phyloP scores from a whole-genome alignment of 768 basidiomycete genomes.

The Crepidotus variabilis region DNA sequence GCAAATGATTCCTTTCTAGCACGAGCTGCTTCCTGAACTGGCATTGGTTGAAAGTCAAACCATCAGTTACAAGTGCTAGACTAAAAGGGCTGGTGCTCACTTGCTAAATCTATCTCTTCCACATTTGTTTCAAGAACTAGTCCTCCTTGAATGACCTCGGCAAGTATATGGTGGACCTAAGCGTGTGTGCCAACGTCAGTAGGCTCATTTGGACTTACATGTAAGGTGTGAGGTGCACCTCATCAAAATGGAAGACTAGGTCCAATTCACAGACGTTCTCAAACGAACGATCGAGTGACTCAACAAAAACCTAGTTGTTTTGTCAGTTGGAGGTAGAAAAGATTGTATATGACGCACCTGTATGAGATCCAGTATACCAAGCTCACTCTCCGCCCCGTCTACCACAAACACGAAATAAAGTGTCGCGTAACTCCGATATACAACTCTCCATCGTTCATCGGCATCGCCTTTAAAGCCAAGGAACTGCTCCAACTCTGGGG shows the following conservation, averaged over 20 bases:
- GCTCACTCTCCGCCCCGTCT: constrained; percentile 92
- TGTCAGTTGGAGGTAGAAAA: not conserved
- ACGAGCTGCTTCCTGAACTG: constrained; percentile 69
- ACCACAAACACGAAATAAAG: constrained; percentile 97
- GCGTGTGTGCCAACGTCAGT: not conserved
- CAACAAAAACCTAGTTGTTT: constrained; percentile 82
- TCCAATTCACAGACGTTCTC: constrained; percentile 99
- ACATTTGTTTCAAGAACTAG: constrained; percentile 94
- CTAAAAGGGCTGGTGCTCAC: constrained; percentile 35
- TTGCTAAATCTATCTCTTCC: constrained; percentile 72
- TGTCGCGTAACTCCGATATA: constrained; percentile 95
- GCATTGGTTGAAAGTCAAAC: constrained; percentile 4
- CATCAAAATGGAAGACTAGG: constrained; percentile 97
- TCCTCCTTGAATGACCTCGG: constrained; percentile 97
- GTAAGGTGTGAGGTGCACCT: constrained; percentile 45
- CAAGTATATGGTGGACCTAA: constrained; percentile 90
- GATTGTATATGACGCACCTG: constrained; percentile 55
- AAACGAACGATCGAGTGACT: constrained; percentile 91
- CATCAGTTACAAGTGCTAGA: constrained; percentile 3
- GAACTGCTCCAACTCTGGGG: constrained; percentile 77
- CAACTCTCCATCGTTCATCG: constrained; percentile 75
- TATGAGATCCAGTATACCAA: constrained; percentile 93
- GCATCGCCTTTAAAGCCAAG: constrained; percentile 50
- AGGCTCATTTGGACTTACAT: not conserved
- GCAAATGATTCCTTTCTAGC: constrained; percentile 75